Evolutionary conservation across 2,329 filamentous ascomycete species (phyloP).

Genomic region (Cercospora sp.): DNA sequence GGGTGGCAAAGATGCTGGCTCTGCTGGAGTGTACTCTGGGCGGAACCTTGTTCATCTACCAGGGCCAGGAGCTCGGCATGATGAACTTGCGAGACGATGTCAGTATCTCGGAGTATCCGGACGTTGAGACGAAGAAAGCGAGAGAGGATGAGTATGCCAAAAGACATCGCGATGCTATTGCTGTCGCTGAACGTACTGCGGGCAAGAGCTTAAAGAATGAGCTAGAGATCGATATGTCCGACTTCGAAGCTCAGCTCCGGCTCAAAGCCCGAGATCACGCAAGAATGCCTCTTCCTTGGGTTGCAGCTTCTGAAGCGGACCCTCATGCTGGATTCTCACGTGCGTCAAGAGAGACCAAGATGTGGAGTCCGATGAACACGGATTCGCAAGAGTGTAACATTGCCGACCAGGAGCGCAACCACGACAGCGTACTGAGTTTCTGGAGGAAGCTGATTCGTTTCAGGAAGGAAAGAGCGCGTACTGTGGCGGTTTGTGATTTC

Average conservation of each 20-base stretch:
- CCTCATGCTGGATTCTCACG: conserved; percentile 61
- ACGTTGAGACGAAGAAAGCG: conserved; percentile 54
- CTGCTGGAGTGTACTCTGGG: conserved; percentile 57
- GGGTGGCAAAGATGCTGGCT: conserved; percentile 61
- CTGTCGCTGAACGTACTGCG: no score
- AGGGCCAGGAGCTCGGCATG: conserved; percentile 68
- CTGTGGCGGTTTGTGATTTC: conserved; percentile 27
- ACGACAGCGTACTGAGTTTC: conserved; percentile 22
- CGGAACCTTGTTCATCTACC: conserved; percentile 65
- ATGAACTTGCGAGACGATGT: conserved; percentile 61
- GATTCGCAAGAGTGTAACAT: conserved; percentile 26
- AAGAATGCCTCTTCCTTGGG: conserved; percentile 44
- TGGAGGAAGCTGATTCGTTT: conserved; percentile 25
- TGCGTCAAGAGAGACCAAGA: not conserved
- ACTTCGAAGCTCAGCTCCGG: conserved; percentile 54
- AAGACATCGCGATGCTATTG: not conserved
- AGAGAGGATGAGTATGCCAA: not conserved
- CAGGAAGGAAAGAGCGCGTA: conserved; percentile 18
- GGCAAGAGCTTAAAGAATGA: no score
- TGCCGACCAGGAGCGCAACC: conserved; percentile 12
- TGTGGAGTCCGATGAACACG: conserved; percentile 31
- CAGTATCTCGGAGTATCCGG: conserved; percentile 64
- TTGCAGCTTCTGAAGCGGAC: conserved; percentile 24
- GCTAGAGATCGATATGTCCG: conserved; percentile 33
- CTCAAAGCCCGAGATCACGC: conserved; percentile 67